Evolutionary conservation across 257 asterid species (phyloP).

Genomic region (Ligustrum vulgare): DNA sequence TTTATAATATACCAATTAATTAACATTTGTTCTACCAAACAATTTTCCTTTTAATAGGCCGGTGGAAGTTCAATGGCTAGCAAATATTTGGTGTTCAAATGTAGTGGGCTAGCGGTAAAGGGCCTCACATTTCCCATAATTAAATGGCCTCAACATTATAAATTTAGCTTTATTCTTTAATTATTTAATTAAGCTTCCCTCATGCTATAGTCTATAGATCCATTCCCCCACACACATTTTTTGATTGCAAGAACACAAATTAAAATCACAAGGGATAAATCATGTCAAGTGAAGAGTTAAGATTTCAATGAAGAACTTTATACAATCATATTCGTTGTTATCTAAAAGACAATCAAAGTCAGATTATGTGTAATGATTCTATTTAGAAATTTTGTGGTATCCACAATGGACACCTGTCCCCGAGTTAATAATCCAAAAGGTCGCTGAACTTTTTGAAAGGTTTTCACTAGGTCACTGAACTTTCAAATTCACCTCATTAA

Average conservation of each 20-base stretch:
- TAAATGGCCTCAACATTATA: constrained; percentile 44
- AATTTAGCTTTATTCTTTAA: constrained; percentile 13
- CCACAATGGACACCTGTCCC: too few relatives aligned
- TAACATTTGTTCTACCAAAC: neutral
- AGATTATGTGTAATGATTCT: too few relatives aligned
- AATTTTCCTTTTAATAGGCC: neutral
- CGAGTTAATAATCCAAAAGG: too few relatives aligned
- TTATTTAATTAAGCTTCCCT: constrained; percentile 18
- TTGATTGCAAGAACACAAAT: neutral
- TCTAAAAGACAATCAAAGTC: too few relatives aligned
- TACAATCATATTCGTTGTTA: too few relatives aligned
- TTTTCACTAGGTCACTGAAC: too few relatives aligned
- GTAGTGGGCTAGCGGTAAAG: neutral
- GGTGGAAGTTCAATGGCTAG: constrained; percentile 11
- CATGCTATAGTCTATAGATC: neutral
- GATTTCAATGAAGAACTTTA: neutral
- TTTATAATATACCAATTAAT: neutral
- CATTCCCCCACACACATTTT: neutral
- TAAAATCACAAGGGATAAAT: constrained; percentile 11
- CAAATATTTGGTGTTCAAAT: neutral
- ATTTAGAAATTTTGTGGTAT: too few relatives aligned
- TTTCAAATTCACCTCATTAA: too few relatives aligned
- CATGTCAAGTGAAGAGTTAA: neutral
- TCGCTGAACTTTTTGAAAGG: too few relatives aligned
- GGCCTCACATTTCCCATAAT: constrained; percentile 13